phyloP scores from a whole-genome alignment of 345 rosid species.

The Pugionium dolabratum region DNA sequence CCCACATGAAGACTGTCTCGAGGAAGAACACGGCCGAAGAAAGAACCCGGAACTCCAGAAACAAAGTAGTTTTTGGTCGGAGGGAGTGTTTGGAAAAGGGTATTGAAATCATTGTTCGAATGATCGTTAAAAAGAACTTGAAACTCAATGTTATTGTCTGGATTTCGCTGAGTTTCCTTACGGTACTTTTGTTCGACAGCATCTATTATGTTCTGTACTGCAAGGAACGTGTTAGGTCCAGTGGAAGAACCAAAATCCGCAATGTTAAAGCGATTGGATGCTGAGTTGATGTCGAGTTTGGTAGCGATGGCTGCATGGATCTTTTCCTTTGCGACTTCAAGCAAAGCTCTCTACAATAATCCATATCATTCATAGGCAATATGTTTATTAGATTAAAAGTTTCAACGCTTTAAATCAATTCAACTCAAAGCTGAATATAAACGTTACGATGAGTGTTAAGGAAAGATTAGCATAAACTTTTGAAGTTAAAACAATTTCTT shows the following conservation, averaged over 20 bases:
- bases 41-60: constrained; percentile 53
- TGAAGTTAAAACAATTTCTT: no score
- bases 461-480: background rate
- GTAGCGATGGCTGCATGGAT: constrained; percentile 45
- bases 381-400: background rate
- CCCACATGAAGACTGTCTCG: constrained; percentile 44
- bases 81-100: constrained; percentile 52
- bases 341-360: constrained; percentile 38
- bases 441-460: background rate
- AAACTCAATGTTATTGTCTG: constrained; percentile 39
- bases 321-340: constrained; percentile 34
- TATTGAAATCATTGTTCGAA: constrained; percentile 58
- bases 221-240: constrained; percentile 60
- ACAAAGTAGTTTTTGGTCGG: constrained; percentile 35
- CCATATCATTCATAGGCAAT: background rate
- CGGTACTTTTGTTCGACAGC: constrained; percentile 42
- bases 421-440: background rate
- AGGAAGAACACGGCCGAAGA: constrained; percentile 48
- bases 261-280: constrained; percentile 36
- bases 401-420: background rate
- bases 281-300: constrained; percentile 42
- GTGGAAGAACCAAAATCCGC: constrained; percentile 59
- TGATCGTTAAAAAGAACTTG: constrained; percentile 63
- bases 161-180: background rate
- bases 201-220: constrained; percentile 49